Conservation (phyloP, 179 eudicot species). For the Pouteria campechiana region DNA sequence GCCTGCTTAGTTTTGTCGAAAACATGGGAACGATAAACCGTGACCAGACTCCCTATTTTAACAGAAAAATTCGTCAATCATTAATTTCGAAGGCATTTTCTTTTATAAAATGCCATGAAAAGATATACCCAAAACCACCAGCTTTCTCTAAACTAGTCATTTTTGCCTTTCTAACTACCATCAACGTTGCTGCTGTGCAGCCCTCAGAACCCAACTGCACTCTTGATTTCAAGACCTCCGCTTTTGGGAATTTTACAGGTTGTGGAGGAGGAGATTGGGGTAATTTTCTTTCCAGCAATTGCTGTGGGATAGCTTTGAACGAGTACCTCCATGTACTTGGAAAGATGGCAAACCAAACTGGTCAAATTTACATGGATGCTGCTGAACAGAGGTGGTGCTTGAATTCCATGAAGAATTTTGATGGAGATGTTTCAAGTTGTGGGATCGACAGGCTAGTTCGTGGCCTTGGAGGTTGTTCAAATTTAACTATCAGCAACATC, state of each 20-base stretch:
- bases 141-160: too few species aligned
- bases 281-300: constrained; percentile 11
- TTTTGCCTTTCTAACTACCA: too few species aligned
- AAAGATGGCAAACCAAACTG: constrained; percentile 18
- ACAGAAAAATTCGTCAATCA: too few species aligned
- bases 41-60: too few species aligned
- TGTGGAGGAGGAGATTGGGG: constrained; percentile 20
- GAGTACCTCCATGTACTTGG: constrained; percentile 17
- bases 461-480: constrained; percentile 32
- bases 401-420: constrained; percentile 3
- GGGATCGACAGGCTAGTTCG: constrained; percentile 30
- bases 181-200: too few species aligned
- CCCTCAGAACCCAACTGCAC: constrained; percentile 7
- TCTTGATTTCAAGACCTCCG: constrained; percentile 10
- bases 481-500: constrained; percentile 21
- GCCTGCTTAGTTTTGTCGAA: too few species aligned
- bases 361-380: constrained; percentile 19
- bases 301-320: constrained; percentile 17
- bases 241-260: constrained; percentile 4
- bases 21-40: too few species aligned
- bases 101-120: too few species aligned
- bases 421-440: constrained; percentile 9
- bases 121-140: too few species aligned
- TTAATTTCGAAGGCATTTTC: too few species aligned
- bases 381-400: constrained; percentile 19